phyloP scores from a whole-genome alignment of 1,284 basidiomycete species.

The Puccinia novopanici region DNA sequence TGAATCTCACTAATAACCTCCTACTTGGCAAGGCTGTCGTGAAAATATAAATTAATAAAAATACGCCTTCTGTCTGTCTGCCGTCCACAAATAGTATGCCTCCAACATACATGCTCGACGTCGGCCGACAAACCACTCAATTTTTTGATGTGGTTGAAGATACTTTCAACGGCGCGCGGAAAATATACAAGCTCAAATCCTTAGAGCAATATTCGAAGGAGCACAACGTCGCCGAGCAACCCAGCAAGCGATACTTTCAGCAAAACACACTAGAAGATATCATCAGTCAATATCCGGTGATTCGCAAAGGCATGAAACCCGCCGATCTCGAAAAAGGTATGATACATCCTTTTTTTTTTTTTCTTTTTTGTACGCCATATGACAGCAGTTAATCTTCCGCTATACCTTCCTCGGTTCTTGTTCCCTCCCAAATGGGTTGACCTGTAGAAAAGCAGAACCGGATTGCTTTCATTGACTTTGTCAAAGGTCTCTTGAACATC shows the following conservation, averaged over 20 bases:
- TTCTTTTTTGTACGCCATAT: neutral
- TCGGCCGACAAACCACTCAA: constrained; percentile 89
- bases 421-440: neutral
- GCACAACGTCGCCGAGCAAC: constrained; percentile 91
- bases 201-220: constrained; percentile 94
- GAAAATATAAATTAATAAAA: neutral
- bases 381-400: constrained; percentile 4
- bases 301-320: constrained; percentile 72
- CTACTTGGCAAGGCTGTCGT: neutral
- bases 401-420: neutral
- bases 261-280: constrained; percentile 91
- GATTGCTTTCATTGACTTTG: constrained; percentile 95
- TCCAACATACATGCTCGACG: constrained; percentile 88
- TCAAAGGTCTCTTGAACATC: constrained; percentile 86
- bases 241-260: constrained; percentile 98
- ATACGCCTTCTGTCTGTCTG: neutral
- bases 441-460: constrained; percentile 83
- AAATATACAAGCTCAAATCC: constrained; percentile 84
- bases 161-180: constrained; percentile 70
- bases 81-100: constrained; percentile 67
- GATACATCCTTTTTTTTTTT: constrained; percentile 51
- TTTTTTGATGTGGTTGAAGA: constrained; percentile 84
- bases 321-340: constrained; percentile 90
- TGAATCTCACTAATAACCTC: neutral
- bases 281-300: constrained; percentile 90